Conservation (phyloP, 2,329 filamentous ascomycete genomes). For the Claviceps spartinae region DNA sequence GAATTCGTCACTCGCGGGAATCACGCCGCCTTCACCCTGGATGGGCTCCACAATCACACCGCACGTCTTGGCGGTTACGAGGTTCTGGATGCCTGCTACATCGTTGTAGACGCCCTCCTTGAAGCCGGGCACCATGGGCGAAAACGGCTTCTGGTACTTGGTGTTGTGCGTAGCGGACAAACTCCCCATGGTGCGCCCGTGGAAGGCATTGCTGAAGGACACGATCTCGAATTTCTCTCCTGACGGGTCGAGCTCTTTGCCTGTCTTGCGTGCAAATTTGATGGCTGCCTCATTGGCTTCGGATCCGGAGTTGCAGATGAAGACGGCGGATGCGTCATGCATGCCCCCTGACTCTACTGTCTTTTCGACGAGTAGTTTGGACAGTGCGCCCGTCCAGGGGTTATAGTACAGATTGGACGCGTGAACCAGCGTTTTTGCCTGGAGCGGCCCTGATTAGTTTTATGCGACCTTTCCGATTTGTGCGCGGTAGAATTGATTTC, state of each 20-base stretch:
- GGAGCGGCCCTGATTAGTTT: no score
- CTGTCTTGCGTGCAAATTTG: conserved; percentile 89
- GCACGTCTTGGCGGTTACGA: conserved; percentile 77
- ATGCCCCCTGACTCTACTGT: conserved; percentile 71
- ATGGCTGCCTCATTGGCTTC: conserved; percentile 97
- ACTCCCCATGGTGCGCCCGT: conserved; percentile 90
- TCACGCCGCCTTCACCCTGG: conserved; percentile 90
- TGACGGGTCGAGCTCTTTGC: conserved; percentile 58
- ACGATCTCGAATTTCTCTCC: conserved; percentile 72
- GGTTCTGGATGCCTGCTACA: conserved; percentile 50
- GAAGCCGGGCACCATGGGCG: conserved; percentile 92
- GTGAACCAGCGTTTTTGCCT: conserved; percentile 67
- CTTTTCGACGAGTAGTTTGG: conserved; percentile 69
- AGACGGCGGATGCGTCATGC: conserved; percentile 65
- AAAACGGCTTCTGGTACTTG: conserved; percentile 92
- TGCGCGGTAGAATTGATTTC: not conserved
- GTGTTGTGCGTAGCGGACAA: conserved; percentile 94
- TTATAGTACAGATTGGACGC: conserved; percentile 97
- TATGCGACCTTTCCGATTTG: no score
- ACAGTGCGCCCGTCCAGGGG: conserved; percentile 83
- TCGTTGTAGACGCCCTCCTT: conserved; percentile 79
- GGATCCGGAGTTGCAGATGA: conserved; percentile 90
- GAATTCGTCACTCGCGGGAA: conserved; percentile 72
- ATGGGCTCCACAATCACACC: conserved; percentile 95
- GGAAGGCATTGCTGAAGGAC: conserved; percentile 85